phyloP scores from a whole-genome alignment of 306 rosid species.

The Trichosanthes cucumerina region DNA sequence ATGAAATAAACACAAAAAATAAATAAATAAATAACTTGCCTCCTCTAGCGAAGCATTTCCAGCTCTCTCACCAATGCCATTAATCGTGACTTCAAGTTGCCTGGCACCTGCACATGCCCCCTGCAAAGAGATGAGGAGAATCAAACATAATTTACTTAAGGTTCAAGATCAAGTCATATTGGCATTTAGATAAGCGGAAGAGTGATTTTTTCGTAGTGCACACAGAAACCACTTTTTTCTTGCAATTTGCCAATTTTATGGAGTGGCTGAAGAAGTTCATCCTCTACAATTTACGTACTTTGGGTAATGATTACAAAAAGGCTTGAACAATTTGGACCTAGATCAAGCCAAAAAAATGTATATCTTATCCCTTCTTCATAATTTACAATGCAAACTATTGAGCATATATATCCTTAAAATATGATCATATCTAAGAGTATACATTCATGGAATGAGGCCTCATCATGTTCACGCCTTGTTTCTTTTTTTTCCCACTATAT shows the following conservation, averaged over 20 bases:
- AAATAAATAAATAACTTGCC: conserved; percentile 29
- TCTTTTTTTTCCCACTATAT: background rate
- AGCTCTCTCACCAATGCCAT: conserved; percentile 99
- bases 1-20: background rate
- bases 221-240: background rate
- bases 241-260: background rate
- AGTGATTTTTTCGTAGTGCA: background rate
- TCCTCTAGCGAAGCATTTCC: conserved; percentile 98
- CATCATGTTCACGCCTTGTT: background rate
- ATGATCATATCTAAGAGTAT: background rate
- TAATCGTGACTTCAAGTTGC: conserved; percentile 91
- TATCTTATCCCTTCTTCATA: background rate
- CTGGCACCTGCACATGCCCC: conserved; percentile 95
- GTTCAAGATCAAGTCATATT: background rate
- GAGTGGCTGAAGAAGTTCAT: background rate
- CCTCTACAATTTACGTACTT: background rate
- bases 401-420: background rate
- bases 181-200: background rate
- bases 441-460: background rate
- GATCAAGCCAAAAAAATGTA: background rate
- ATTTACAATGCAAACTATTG: background rate
- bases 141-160: background rate
- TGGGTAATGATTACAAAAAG: background rate
- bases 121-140: conserved; percentile 35
- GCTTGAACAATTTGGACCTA: background rate